Base-by-base conservation (phyloP, 2,329 filamentous ascomycete genomes). In the Penicillium frequentans region DNA sequence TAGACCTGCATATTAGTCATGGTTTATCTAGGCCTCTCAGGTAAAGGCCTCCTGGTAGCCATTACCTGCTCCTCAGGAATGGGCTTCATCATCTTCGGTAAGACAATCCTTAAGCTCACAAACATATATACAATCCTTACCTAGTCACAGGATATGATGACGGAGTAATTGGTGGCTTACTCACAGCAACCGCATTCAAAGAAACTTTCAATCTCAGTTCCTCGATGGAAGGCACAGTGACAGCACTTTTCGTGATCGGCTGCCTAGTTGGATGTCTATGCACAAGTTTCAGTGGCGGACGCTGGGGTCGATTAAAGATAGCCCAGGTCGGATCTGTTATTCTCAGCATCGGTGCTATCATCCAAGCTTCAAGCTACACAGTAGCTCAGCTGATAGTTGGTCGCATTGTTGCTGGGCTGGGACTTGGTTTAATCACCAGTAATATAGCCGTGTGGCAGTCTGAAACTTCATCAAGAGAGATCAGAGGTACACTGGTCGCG, bases 311-410 rank as follows among this genome's bases (percentile, higher is more conserved):
- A 33, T 79, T 80, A 68, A 75, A 81, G 39, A 81, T 81, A 2
- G 85, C 86, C 52, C 83, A 88, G 63, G 76, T 84, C n/a, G 86
- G 86, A 16, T 81, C 81, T 9, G 60, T 75, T 11, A 80, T 88
- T 61, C 84, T 86, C 79, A 74, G 85, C 16, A 54, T 86, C 33
- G 85, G 85, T 14, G 84, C 84, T 33, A 75, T 82, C 9, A 80
- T 89, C 37, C 86, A 89, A 65, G 72, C 83, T 14, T 70, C 79
- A 13, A 77, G 79, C 1, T 82, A 78, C 60, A 70, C 75, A 59
- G n/a, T 78, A 46, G 75, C 78, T 21, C 82, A 86, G 64, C 79
- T 86, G 64, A 84, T 86, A 63, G 71, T 84, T 52, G 83, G 82
- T n/a, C 70, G 81, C 48, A 76, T 82, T 9, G 70, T 84, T 5